Evolutionary conservation across 2,329 filamentous ascomycete species (phyloP), one percentile per base, ranked within the genome.

Genomic region (Arthrobotrys sinensis): DNA sequence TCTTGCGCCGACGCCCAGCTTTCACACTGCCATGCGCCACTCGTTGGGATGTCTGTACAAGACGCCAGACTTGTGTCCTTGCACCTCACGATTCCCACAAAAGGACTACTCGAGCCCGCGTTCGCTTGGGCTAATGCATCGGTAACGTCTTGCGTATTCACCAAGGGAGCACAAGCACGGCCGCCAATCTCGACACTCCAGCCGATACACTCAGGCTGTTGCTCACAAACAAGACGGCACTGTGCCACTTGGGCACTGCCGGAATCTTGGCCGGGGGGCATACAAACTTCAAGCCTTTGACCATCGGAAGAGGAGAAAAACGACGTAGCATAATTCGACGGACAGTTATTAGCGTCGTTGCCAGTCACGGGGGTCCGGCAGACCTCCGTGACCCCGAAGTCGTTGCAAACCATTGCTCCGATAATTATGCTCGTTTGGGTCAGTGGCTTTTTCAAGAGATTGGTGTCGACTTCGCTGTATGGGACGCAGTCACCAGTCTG

Each of bases 351-450:
- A 5, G 1, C n/a, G 38, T 2, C n/a, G 1, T 12, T 55, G 52
- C 14, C 28, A 5, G 32, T 38, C 7, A 55, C 50, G 4, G 52
- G 52, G 6, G 36, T 36, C 52, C 52, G 28, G 32, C 52, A 55
- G 6, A 55, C 32, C 1, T 10, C 16, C 8, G 52, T 5, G 28
- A 3, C 8, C 2, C 52, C 52, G 8, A 19, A 38, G 52, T 55
- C 52, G n/a, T 55, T 24, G 32, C 52, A 55, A 10, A 55, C 10
- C 52, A 55, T 55, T 5, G 4, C 52, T 19, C 28, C 52, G 21
- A 55, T n/a, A 3, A 19, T 36, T 11, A 16, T 2, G 8, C 10
- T 38, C 14, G 4, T 10, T 55, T 19, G 16, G 32, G 6, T 28
- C 24, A 28, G 24, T 4, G n/a, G 14, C 4, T 53, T 36, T 5